Evolutionary conservation across 257 asterid genomes (phyloP).

Genomic region (Nicotiana noctiflora): DNA sequence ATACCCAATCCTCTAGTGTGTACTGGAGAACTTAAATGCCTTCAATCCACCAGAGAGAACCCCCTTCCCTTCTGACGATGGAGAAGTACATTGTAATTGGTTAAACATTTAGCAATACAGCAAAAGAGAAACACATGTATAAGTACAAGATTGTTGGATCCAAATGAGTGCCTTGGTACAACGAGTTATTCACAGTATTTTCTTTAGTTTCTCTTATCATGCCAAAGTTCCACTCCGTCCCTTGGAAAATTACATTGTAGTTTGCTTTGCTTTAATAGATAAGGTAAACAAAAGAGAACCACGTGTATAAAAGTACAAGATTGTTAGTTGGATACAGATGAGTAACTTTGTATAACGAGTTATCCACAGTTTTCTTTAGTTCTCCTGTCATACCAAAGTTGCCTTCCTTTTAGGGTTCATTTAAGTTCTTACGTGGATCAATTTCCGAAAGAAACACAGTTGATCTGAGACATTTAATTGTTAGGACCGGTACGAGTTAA

Average conservation of each 20-base stretch:
- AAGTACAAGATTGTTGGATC: not conserved
- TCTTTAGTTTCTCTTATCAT: not conserved
- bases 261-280: too few relatives aligned
- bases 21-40: not conserved
- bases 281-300: not conserved
- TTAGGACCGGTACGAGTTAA: constrained; percentile 55
- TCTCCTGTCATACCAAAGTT: not conserved
- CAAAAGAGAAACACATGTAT: not conserved
- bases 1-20: not conserved
- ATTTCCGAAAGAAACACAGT: not conserved
- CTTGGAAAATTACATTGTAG: too few relatives aligned
- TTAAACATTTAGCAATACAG: not conserved
- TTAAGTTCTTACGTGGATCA: not conserved
- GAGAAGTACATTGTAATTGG: not conserved
- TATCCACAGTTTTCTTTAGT: not conserved
- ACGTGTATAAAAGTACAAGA: not conserved
- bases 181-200: too few relatives aligned
- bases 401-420: not conserved
- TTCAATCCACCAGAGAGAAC: not conserved
- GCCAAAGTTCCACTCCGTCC: not conserved
- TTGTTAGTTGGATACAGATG: not conserved
- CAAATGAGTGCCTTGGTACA: not conserved
- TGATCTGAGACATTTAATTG: not conserved
- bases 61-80: not conserved
- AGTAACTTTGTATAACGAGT: not conserved